Base-by-base conservation (phyloP, 176 grass and related monocot species). In the Hsuehochloa calcarea region DNA sequence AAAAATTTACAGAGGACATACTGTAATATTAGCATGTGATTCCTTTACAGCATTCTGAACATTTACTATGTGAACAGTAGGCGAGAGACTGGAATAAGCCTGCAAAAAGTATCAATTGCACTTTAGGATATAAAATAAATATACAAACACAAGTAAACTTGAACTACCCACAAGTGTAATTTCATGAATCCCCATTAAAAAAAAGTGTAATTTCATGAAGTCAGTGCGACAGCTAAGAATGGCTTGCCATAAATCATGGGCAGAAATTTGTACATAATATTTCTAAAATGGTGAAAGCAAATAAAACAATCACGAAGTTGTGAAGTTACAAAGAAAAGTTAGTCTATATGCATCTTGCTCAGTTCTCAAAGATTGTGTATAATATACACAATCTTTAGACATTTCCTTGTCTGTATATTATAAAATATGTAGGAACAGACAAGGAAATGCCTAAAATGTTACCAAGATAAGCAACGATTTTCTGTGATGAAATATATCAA, bases 21-120 rank as follows among this genome's bases (percentile, higher is more conserved):
- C 92, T 16, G 70, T 91, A 70, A 89, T 68, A 78, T 94, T 94
- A 74, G 89, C 92, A 70, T 44, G 73, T 13, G 92, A 94, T 43
- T 87, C 83, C 54, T 29, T 89, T 35, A 23, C 58, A 58, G 54
- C 27, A 54, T 81, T 80, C 45, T 75, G 74, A 50, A 91, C 75
- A 89, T 91, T 87, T 65, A 94, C 92, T 58, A 94, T 72, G 70
- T 94, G 92, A 55, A 94, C 84, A 26, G 76, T 81, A 51, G 89
- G 89, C 16, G 80, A 74, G 16, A 94, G 58, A 79, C 89, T 91
- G 23, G 86, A 60, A 72, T 94, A 94, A n/a, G 80, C 89, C 92
- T 93, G 82, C 75, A 84, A 90, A 86, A 80, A 58, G 16, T 39
- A 68, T 52, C 8, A 35, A 17, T 67, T 40, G 29, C 29, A 67